Base-by-base conservation (phyloP, 352 stramenopile genomes). In the Elongisporangium anandrum region DNA sequence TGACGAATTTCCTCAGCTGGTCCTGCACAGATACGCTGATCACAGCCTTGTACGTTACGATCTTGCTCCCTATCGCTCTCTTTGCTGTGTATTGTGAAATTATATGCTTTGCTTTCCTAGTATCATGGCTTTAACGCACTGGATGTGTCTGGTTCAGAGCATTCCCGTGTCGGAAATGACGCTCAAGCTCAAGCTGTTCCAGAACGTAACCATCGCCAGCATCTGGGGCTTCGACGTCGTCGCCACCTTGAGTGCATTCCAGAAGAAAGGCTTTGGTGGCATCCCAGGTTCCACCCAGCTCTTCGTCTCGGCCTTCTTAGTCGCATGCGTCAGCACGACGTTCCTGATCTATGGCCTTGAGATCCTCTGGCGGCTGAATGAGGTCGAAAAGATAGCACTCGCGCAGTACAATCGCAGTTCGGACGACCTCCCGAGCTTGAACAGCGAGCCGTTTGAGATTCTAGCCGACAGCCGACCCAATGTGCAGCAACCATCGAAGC, bases 11-110 rank as follows among this genome's bases (percentile, higher is more conserved):
- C 50, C 60, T 88, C 52, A 64, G 70, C 6, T 69, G 88, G 60
- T 77, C 78, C 39, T 90, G 80, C 48, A 90, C 80, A 3, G 77
- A 77, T 3, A 64, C 77, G 50, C 64, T 88, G 20, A 85, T 76
- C 67, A 79, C 77, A 1, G 72, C 87, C 54, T 82, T 79, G 73
- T 82, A 67, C 54, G 73, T 75, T 49, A 12, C 17, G 52, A 2
- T n/a, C 41, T 7, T 34, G 19, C 9, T 56, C 13, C 3, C 48
- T 19, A 41, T n/a, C 48, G 12, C n/a, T n/a, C 50, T 61, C 52
- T 7, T 61, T 20, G 17, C 12, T 29, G 22, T 8, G n/a, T n/a
- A 15, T 54, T 9, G 41, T n/a, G 41, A 39, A 7, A 34, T 7
- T 34, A 3, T 34, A 9, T 19, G 6, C 16, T 5, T 61, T 9